Conservation (phyloP, 2,329 filamentous ascomycete species). For the Lachnellula hyalina region DNA sequence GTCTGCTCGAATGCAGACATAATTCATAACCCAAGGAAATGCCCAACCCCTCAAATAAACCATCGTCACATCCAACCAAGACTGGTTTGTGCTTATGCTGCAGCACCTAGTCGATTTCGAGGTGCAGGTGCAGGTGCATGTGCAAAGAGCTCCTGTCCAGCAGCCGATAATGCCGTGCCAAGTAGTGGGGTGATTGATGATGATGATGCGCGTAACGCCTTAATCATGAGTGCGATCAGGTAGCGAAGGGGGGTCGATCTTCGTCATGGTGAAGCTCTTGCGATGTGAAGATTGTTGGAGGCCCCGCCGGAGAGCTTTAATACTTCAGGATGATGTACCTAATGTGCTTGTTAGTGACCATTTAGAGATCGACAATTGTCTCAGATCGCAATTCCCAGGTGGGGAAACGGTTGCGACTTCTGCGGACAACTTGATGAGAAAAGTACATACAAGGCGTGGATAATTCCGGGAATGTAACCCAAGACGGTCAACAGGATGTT, state of each 20-base stretch:
- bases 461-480: conserved; percentile 71
- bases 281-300: background rate
- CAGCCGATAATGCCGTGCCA: conserved; percentile 18
- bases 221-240: background rate
- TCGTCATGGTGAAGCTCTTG: conserved; percentile 3
- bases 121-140: background rate
- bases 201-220: conserved; percentile 15
- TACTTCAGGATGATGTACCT: conserved; percentile 88
- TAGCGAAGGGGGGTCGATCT: conserved; percentile 14
- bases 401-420: background rate
- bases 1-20: background rate
- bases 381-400: background rate
- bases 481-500: conserved; percentile 84
- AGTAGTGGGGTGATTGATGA: conserved; percentile 5
- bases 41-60: background rate
- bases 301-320: conserved; percentile 40
- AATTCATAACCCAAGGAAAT: background rate
- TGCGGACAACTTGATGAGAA: background rate
- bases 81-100: background rate
- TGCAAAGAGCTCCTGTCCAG: background rate
- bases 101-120: background rate
- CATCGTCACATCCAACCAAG: background rate
- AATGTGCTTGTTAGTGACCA: conserved; percentile 16
- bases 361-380: background rate
- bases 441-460: conserved; percentile 73